A percentile compares a stretch with the other conserved stretches of the same genome.
Conservation (phyloP, 768 basidiomycete genomes). For the Kwoniella heveanensis region DNA sequence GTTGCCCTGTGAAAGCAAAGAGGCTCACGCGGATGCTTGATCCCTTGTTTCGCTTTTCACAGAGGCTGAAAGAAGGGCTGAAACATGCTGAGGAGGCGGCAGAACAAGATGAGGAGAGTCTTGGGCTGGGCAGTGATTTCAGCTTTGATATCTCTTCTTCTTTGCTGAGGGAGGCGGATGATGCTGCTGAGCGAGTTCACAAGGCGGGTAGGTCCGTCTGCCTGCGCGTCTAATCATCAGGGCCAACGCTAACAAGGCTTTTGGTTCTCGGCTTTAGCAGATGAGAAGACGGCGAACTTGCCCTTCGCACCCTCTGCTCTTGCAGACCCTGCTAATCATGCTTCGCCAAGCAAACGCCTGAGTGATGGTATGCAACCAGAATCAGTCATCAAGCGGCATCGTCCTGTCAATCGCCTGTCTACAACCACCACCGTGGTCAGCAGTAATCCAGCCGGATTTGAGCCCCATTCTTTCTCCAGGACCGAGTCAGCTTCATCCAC, state of each 20-base stretch:
- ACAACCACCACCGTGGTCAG: background rate
- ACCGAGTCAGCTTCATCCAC: background rate
- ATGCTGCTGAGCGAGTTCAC: background rate
- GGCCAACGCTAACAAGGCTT: background rate
- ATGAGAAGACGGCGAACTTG: too few relatives aligned
- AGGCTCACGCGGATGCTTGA: conserved; percentile 14
- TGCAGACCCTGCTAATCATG: background rate
- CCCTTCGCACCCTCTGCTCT: background rate
- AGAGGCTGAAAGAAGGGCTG: conserved; percentile 1
- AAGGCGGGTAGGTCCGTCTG: background rate
- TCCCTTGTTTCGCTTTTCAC: conserved; percentile 8
- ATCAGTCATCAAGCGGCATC: background rate
- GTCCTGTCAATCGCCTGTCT: background rate
- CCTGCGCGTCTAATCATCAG: background rate
- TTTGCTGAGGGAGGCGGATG: background rate
- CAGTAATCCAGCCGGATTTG: background rate
- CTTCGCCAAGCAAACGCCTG: background rate
- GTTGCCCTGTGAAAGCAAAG: background rate
- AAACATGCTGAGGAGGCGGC: background rate
- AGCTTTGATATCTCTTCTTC: background rate
- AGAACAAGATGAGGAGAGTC: background rate
- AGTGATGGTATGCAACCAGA: background rate
- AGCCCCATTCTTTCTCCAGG: background rate
- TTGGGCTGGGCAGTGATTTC: background rate
- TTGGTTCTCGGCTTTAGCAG: too few relatives aligned